Conservation (phyloP, 1,139 yeast species). For the Sugiyamaella castrensis region DNA sequence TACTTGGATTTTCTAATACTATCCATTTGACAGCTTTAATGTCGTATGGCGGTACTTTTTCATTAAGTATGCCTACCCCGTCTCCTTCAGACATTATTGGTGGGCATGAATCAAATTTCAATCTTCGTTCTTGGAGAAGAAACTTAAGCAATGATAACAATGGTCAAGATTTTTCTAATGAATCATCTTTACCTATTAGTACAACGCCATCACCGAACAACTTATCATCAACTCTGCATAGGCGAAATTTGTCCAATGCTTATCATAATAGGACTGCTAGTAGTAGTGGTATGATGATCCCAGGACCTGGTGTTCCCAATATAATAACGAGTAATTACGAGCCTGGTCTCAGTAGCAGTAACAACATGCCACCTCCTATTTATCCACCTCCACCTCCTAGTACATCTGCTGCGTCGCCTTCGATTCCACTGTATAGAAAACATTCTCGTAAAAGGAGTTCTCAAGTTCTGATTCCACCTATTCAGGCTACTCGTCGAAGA, state of each 20-base stretch:
- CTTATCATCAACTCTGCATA: too few species aligned
- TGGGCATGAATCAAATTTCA: background rate
- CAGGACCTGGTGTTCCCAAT: too few species aligned
- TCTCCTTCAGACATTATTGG: background rate
- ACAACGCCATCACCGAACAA: too few species aligned
- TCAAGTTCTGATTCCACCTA: constrained; percentile 38
- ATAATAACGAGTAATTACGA: too few species aligned
- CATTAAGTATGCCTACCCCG: constrained; percentile 7
- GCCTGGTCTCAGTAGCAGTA: background rate
- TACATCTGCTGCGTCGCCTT: constrained; percentile 3
- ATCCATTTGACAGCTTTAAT: too few species aligned
- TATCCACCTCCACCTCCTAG: constrained; percentile 10
- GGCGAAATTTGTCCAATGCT: too few species aligned
- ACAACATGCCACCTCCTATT: background rate
- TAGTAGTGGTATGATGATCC: too few species aligned
- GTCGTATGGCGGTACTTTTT: constrained; percentile 4
- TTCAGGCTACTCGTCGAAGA: constrained; percentile 17
- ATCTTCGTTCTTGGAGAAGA: constrained; percentile 5
- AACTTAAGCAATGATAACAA: background rate
- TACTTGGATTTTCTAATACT: too few species aligned
- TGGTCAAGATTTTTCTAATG: background rate
- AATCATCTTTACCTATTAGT: too few species aligned
- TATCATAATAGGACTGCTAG: too few species aligned
- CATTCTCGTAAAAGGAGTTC: constrained; percentile 37
- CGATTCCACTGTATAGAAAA: constrained; percentile 28